These are phyloP conservation scores for Ochetophila trinervis DNA, from an alignment of 306 rosid genomes.

Conservation along the genomic window DNA sequence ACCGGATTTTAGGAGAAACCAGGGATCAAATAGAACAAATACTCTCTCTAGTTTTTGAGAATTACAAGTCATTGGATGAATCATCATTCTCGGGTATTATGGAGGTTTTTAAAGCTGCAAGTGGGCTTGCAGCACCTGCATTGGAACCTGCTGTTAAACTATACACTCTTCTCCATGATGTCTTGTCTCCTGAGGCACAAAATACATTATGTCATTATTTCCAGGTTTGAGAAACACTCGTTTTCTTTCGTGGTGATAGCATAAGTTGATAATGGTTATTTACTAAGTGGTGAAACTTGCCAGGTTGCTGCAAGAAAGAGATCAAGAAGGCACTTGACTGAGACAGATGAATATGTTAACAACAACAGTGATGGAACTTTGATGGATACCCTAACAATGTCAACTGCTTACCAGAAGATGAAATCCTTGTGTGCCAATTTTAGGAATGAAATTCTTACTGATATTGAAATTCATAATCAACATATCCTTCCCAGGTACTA, in stretches of 20 bases:
- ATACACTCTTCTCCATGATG: slow-evolving; percentile 84
- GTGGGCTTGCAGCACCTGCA: slow-evolving; percentile 81
- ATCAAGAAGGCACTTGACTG: slow-evolving; percentile 75
- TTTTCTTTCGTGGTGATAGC: slow-evolving; percentile 22
- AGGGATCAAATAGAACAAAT: slow-evolving; percentile 87
- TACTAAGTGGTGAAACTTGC: slow-evolving; percentile 24
- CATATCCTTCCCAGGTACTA: slow-evolving; percentile 93
- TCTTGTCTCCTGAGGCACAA: slow-evolving; percentile 95
- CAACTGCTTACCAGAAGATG: slow-evolving; percentile 90
- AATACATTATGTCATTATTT: slow-evolving; percentile 85
- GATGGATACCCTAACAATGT: slow-evolving; percentile 49
- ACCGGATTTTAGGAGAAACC: slow-evolving; percentile 91
- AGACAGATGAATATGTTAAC: slow-evolving; percentile 86
- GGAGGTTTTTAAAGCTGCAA: slow-evolving; percentile 71
- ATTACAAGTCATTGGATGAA: slow-evolving; percentile 92
- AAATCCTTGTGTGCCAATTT: slow-evolving; percentile 64
- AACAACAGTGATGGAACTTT: slow-evolving; percentile 61
- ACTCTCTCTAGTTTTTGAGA: slow-evolving; percentile 72
- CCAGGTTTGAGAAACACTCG: slow-evolving; percentile 59
- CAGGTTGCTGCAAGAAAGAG: slow-evolving; percentile 96
- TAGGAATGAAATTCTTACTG: slow-evolving; percentile 70
- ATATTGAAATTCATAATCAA: slow-evolving; percentile 86
- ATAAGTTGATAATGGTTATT: slow-evolving; percentile 16
- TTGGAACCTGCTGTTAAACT: slow-evolving; percentile 91
- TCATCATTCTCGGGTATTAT: slow-evolving; percentile 66